Conservation (phyloP, 768 basidiomycete species). For the Naganishia antarctica region DNA sequence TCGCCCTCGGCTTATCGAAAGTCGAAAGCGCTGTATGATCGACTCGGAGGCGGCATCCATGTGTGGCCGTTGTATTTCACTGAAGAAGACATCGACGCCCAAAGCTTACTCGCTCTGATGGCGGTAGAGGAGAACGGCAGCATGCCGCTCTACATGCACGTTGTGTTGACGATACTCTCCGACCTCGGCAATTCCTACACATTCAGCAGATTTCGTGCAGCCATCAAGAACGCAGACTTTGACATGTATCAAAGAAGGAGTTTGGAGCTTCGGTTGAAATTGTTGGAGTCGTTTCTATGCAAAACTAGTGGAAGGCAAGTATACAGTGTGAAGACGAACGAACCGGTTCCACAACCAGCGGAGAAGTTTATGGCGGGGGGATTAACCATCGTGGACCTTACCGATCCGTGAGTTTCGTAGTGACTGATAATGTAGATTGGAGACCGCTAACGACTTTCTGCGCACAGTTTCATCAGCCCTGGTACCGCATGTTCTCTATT, state of each 20-base stretch:
- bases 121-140: slow-evolving; percentile 23
- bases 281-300: slow-evolving; percentile 23
- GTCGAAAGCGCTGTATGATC: slow-evolving; percentile 15
- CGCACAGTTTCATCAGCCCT: slow-evolving; percentile 23
- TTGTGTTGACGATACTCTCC: slow-evolving; percentile 22
- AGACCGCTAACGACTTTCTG: no score
- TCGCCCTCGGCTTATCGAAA: slow-evolving; percentile 17
- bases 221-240: slow-evolving; percentile 5
- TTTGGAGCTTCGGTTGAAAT: slow-evolving; percentile 14
- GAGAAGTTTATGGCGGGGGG: slow-evolving; percentile 20
- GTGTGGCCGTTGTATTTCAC: slow-evolving; percentile 25
- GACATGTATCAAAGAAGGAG: slow-evolving; percentile 9
- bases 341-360: slow-evolving; percentile 11
- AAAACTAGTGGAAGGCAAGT: neutral
- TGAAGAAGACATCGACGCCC: slow-evolving; percentile 24
- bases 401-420: slow-evolving; percentile 22
- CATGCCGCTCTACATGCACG: slow-evolving; percentile 27
- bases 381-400: slow-evolving; percentile 27
- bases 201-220: slow-evolving; percentile 9
- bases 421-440: neutral
- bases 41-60: slow-evolving; percentile 20
- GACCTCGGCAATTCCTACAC: slow-evolving; percentile 23
- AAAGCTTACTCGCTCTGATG: slow-evolving; percentile 22
- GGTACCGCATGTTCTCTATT: slow-evolving; percentile 26
- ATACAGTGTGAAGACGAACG: slow-evolving; percentile 10